Percentiles rank a stretch among this genome's conserved stretches.
Evolutionary conservation across 257 asterid genomes (phyloP).

Genomic region (Solanum phureja): DNA sequence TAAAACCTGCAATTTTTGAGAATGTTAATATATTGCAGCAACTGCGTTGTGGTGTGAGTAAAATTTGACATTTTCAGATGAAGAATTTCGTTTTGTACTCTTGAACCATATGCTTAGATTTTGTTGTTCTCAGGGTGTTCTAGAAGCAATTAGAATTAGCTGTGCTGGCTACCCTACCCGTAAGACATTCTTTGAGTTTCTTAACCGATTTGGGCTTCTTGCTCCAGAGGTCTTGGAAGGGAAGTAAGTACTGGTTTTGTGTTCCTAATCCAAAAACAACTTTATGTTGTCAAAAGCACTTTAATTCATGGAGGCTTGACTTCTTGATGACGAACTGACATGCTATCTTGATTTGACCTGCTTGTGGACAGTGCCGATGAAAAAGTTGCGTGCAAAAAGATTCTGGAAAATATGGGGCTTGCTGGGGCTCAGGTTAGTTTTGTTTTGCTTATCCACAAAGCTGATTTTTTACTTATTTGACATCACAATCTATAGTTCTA

Average conservation of each 20-base stretch:
- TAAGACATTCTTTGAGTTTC: conserved; percentile 81
- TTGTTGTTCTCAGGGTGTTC: conserved; percentile 4
- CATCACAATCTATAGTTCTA: background rate
- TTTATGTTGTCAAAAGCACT: background rate
- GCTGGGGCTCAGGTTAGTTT: conserved; percentile 83
- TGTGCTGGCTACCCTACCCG: conserved; percentile 99
- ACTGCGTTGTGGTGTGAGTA: conserved; percentile 97
- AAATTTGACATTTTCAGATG: conserved; percentile 1
- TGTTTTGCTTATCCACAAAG: background rate
- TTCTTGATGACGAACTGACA: background rate
- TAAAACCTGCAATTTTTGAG: conserved; percentile 94
- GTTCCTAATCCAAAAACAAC: background rate
- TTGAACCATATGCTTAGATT: background rate
- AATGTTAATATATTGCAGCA: conserved; percentile 87
- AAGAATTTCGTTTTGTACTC: background rate
- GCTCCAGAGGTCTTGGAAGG: conserved; percentile 37
- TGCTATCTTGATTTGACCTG: conserved; percentile 1
- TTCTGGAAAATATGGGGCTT: conserved; percentile 80
- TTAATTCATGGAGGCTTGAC: background rate
- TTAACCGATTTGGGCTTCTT: conserved; percentile 79
- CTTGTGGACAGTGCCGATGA: conserved; percentile 39
- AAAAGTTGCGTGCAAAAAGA: conserved; percentile 70
- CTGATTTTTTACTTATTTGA: background rate
- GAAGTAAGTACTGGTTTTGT: background rate
- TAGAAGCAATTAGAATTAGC: conserved; percentile 85